Base-by-base conservation (phyloP, 768 basidiomycete species). In the Russula abietina region DNA sequence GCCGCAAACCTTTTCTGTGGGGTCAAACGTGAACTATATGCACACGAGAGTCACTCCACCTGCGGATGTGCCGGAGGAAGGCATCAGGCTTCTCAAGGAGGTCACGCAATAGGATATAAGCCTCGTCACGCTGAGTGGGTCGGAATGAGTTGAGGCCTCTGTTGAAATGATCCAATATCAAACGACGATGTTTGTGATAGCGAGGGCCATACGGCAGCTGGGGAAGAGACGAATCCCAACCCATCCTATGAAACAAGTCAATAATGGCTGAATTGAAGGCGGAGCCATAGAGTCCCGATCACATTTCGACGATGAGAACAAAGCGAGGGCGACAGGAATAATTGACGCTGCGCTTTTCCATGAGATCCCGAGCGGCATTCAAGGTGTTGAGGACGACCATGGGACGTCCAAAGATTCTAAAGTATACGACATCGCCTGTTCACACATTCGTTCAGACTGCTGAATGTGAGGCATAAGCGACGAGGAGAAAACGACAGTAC, bases 241-340 rank as follows among this genome's bases (percentile, higher is more conserved):
- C 68, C 57, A 68, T 67, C 58, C 70, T 70, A 16, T 10, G 11
- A 33, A 26, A 39, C 1, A 53, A 1, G 32, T 62, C 24, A 68
- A 28, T 39, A 30, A 43, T 5, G 32, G 14, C 1, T 1, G 48
- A 16, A 48, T 10, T 5, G 4, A 9, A 16, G n/a, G 2, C 14
- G 4, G 24, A 16, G 26, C 14, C 1, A 19, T 30, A 24, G 39
- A 2, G n/a, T 38, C 17, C 11, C 4, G 56, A 69, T 56, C 54
- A 73, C 73, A 73, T 62, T 55, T 73, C 72, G 22, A 54, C 56
- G 6, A 71, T 49, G 17, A 73, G 64, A 45, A 72, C 66, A 24
- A 75, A 57, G 4, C 65, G 66, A 4, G 75, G 75, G 2, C 75
- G 68, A 64, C 70, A 73, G 16, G 76, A 74, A 62, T 74, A 76